A percentile compares a stretch with the other conserved stretches of the same genome.
These are phyloP conservation scores for Globisporangium ultimum DNA, from an alignment of 352 stramenopile species.

Conservation along the genomic window DNA sequence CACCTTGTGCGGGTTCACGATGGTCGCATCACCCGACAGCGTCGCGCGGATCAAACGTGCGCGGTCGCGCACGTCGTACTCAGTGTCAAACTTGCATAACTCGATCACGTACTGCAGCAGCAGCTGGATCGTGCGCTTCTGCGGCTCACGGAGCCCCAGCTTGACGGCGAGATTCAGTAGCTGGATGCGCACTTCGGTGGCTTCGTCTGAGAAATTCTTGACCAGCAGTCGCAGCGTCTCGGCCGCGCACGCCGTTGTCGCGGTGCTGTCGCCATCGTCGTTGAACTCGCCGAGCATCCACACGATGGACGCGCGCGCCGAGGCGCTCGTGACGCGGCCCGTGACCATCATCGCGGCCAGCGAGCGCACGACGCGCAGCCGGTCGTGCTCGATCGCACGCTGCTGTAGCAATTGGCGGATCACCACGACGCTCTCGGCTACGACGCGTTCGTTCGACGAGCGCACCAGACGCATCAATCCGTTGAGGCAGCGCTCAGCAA, in stretches of 20 bases:
- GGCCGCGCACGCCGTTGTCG: constrained; percentile 54
- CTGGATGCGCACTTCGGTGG: constrained; percentile 86
- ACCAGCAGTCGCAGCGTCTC: constrained; percentile 88
- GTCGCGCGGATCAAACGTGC: constrained; percentile 82
- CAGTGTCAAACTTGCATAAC: constrained; percentile 89
- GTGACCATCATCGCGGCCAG: constrained; percentile 77
- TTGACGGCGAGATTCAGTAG: constrained; percentile 93
- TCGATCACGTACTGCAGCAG: constrained; percentile 91
- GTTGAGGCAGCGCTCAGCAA: constrained; percentile 90
- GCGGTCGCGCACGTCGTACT: constrained; percentile 92
- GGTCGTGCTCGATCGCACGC: constrained; percentile 72
- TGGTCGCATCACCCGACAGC: constrained; percentile 48
- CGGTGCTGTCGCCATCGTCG: constrained; percentile 35
- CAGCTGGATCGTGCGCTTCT: constrained; percentile 68
- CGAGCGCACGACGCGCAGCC: constrained; percentile 69
- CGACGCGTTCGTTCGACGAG: constrained; percentile 86
- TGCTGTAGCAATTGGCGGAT: constrained; percentile 95
- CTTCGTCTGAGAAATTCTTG: constrained; percentile 86
- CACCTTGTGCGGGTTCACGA: constrained; percentile 70
- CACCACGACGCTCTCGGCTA: constrained; percentile 94
- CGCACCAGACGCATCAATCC: constrained; percentile 84
- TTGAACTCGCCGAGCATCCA: constrained; percentile 92
- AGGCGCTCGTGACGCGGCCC: constrained; percentile 62
- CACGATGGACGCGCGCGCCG: constrained; percentile 87
- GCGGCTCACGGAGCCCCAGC: constrained; percentile 70